Evolutionary conservation across 2,329 filamentous ascomycete species (phyloP).

Genomic region (Myriosclerotinia duriaeana): DNA sequence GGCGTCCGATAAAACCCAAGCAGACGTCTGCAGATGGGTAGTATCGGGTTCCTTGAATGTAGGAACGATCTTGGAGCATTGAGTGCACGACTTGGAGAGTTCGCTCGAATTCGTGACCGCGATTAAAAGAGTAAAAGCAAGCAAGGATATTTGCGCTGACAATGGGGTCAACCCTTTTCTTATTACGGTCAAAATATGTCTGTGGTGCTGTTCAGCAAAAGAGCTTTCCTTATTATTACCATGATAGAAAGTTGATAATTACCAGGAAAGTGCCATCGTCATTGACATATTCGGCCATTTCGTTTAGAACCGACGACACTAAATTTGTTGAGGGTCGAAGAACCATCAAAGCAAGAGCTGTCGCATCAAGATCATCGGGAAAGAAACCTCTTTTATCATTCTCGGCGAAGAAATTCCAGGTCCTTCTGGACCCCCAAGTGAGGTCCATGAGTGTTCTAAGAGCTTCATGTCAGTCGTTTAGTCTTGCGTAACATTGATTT

Average conservation of each 20-base stretch:
- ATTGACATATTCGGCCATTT: slow-evolving; percentile 3
- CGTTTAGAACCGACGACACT: not conserved
- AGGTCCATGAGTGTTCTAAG: not conserved
- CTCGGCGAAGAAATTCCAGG: not conserved
- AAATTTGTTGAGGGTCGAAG: not conserved
- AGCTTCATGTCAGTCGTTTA: not conserved
- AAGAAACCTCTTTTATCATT: not conserved
- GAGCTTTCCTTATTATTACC: not conserved
- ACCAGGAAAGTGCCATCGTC: not conserved
- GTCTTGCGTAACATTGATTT: not conserved
- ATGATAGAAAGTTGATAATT: not conserved
- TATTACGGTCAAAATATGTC: not conserved
- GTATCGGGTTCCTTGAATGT: not conserved
- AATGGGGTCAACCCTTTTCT: not conserved
- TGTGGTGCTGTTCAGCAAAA: not conserved
- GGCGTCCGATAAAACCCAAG: not conserved
- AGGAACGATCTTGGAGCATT: not conserved
- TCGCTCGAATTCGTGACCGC: not conserved
- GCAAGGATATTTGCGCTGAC: not conserved
- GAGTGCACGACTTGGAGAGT: not conserved
- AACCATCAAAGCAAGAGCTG: not conserved
- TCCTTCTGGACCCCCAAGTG: not conserved
- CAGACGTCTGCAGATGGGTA: not conserved
- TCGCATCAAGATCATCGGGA: not conserved
- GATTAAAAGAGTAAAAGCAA: not conserved